Base-by-base conservation (phyloP, 148 eudicot species). In the Persicaria maculosa region DNA sequence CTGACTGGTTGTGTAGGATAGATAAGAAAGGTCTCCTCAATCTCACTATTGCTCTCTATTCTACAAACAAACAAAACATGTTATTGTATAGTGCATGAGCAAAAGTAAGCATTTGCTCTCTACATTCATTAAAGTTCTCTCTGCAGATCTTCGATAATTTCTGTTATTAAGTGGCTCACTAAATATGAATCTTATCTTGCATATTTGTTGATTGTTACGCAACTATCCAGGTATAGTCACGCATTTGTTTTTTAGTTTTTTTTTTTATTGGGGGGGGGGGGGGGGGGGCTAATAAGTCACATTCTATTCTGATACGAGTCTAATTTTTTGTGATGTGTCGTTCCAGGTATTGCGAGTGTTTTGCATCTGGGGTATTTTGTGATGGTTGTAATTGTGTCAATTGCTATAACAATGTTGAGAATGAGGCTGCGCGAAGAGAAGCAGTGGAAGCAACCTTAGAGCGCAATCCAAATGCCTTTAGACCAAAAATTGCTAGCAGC, bases 361-460 rank as follows among this genome's bases (percentile, higher is more conserved):
- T 96, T 81, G 99, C 99, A 73, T 90, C 99, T 79, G 99, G 99
- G 78, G 82, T 90, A 69, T 92, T 92, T 68, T 96, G 99, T 77
- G 93, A 96, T 81, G 99, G 99, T n/a, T 96, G 99, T 87, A 96
- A 96, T 78, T 96, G 99, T 83, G 83, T 82, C 47, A 89, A 96
- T 75, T 96, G 99, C 72, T 89, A 88, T 77, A 96, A 96, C 82
- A 96, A 96, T 77, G 90, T 96, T 72, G 97, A 92, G 76, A 89
- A 90, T 83, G 99, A 96, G 75, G 83, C 89, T 85, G 91, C 93
- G 57, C 88, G 99, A 78, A 81, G 97, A 76, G 99, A 96, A 79
- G 99, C 99, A 47, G 97, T 96, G 81, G 97, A 89, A 80, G 87
- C 88, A 74, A 96, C 99, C 47, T 80, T 96, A 77, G 99, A 92